These are phyloP conservation scores for Sclerotinia minor DNA, from an alignment of 2,329 filamentous ascomycete species.

Conservation along the genomic window DNA sequence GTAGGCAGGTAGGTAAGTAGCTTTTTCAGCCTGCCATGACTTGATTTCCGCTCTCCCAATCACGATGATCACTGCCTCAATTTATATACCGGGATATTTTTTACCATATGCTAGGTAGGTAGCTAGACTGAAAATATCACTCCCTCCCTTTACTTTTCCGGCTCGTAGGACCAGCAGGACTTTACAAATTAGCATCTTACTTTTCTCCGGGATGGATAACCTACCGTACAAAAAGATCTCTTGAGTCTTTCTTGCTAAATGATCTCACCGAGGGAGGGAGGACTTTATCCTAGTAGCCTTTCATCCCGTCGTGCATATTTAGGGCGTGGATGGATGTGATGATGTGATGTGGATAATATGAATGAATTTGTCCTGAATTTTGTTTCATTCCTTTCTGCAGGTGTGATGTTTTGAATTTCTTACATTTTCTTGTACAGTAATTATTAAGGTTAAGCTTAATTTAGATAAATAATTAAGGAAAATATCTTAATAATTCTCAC, in stretches of 20 bases:
- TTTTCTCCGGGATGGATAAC: neutral
- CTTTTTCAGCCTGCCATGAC: conserved; percentile 21
- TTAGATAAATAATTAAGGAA: too few species aligned
- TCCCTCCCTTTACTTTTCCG: neutral
- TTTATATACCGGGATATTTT: neutral
- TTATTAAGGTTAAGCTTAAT: too few species aligned
- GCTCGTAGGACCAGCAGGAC: neutral
- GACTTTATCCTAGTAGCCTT: conserved; percentile 1
- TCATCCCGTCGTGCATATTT: conserved; percentile 18
- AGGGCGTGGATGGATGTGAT: neutral
- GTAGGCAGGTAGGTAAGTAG: neutral
- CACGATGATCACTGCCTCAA: neutral
- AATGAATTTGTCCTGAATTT: neutral
- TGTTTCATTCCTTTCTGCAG: neutral
- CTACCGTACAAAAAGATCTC: neutral
- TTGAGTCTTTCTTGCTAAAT: too few species aligned
- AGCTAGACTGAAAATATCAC: too few species aligned
- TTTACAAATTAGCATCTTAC: too few species aligned
- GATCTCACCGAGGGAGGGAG: conserved; percentile 24
- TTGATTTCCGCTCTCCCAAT: conserved; percentile 12
- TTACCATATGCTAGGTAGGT: too few species aligned
- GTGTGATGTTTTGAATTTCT: too few species aligned
- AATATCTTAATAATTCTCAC: too few species aligned
- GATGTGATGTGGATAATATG: neutral
- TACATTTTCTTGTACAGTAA: too few species aligned